Conservation (phyloP, 305 asterid genomes). For the Fraxinus platypoda region DNA sequence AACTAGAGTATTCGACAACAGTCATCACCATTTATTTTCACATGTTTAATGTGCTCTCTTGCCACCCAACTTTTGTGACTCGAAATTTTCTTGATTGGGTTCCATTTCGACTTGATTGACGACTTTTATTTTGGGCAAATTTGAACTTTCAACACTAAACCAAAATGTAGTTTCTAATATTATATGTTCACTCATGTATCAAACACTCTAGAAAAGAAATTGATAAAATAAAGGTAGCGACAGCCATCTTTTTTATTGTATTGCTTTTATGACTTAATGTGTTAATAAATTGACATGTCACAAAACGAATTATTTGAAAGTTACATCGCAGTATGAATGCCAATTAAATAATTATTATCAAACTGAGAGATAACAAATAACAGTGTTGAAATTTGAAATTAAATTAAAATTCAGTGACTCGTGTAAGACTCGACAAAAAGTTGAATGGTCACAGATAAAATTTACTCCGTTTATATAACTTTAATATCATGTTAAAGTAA, state of each 20-base stretch:
- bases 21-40: neutral
- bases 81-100: neutral
- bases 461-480: neutral
- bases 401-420: neutral
- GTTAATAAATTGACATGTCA: neutral
- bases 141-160: no score
- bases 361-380: neutral
- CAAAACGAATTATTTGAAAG: neutral
- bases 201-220: neutral
- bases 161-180: neutral
- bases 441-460: neutral
- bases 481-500: neutral
- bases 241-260: no score
- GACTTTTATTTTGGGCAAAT: neutral
- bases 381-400: neutral
- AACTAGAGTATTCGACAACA: no score
- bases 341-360: neutral
- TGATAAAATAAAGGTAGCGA: no score
- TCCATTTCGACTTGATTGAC: neutral
- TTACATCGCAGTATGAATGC: neutral
- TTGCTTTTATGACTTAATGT: no score
- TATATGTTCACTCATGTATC: no score
- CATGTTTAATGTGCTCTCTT: neutral
- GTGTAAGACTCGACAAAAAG: neutral
- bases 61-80: neutral